A percentile compares a stretch with the other conserved stretches of the same genome.
These are phyloP conservation scores for Coniophora puteana DNA, from an alignment of 1,284 basidiomycete species.

Conservation along the genomic window DNA sequence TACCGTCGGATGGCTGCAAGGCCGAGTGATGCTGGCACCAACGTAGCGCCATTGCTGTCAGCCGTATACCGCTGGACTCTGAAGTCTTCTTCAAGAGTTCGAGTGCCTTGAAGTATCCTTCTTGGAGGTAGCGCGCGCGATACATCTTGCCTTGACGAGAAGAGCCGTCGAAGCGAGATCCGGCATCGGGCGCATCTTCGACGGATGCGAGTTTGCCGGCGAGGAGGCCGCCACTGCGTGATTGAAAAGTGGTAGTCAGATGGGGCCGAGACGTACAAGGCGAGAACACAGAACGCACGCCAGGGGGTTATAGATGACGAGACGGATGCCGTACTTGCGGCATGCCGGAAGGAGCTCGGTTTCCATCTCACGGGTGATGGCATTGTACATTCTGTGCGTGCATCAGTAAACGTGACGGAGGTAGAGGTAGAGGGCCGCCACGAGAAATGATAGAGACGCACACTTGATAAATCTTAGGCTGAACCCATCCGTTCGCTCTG, in stretches of 20 bases:
- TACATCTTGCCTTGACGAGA: conserved; percentile 35
- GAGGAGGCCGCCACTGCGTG: conserved; percentile 36
- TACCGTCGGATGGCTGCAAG: conserved; percentile 36
- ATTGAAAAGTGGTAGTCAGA: conserved; percentile 4
- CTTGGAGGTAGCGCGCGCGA: conserved; percentile 40
- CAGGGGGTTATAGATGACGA: conserved; percentile 40
- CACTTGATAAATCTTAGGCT: conserved; percentile 52
- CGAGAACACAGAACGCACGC: conserved; percentile 23
- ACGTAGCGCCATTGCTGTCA: conserved; percentile 44
- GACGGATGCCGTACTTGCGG: conserved; percentile 49
- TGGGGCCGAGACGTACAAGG: not conserved
- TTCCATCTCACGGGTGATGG: conserved; percentile 49
- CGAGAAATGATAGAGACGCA: conserved; percentile 10
- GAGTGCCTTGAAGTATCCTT: conserved; percentile 44
- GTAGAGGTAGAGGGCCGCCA: not conserved
- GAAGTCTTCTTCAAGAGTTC: conserved; percentile 35
- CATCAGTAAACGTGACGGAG: not conserved
- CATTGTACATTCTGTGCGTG: conserved; percentile 43
- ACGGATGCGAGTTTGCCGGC: conserved; percentile 39
- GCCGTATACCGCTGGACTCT: conserved; percentile 30
- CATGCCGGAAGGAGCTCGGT: conserved; percentile 53
- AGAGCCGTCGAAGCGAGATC: conserved; percentile 33
- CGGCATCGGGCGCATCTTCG: conserved; percentile 22
- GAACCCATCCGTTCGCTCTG: conserved; percentile 45
- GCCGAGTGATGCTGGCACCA: conserved; percentile 48